Base-by-base conservation (phyloP, 1,139 yeast species). In the Taphrina communis region DNA sequence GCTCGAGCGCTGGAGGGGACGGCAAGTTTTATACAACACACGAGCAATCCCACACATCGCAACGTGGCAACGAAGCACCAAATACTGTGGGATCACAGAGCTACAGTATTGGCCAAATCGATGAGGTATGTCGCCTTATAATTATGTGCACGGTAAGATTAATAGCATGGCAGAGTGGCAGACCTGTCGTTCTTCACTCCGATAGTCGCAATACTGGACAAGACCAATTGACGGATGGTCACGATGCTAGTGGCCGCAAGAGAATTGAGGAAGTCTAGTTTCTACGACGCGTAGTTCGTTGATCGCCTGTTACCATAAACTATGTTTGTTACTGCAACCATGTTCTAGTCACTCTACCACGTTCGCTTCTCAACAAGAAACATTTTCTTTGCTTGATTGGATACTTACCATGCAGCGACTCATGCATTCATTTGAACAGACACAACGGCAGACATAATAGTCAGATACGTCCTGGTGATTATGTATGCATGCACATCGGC, bases 211-310 rank as follows among this genome's bases (percentile, higher is more conserved):
- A 14, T 8, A 17, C 35, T 35, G 42, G 57, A 14, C 57, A 53
- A 17, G 42, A 53, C 12, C 57, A 17, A 35, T 17, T 53, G 42
- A 38, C 21, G 3, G 57, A 53, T 31, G 57, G 42, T 38, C 21
- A 42, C 14, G 57, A 53, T 53, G 39, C 36, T 9, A 36, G 42
- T 17, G 42, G 57, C 9, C 57, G 53, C 9, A 41, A 53, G 11
- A 53, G 57, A 41, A 53, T 53, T 17, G 57, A 53, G 17, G 57
- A 53, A 17, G 17, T 17, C 41, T 53, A 50, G 36, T 11, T 21
- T 9, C 8, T n/a, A 44, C 19, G 19, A 44, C 31, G 31, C 31
- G 31, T 25, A 25, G 31, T 25, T 25, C 31, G 31, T 25, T 25
- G 31, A 25, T 25, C 31, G 31, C 31, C 31, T 25, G 31, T 25